Evolutionary conservation across 1,139 yeast genomes (phyloP), one percentile per base, ranked within the genome.

Genomic region (Yamadazyma sp.): DNA sequence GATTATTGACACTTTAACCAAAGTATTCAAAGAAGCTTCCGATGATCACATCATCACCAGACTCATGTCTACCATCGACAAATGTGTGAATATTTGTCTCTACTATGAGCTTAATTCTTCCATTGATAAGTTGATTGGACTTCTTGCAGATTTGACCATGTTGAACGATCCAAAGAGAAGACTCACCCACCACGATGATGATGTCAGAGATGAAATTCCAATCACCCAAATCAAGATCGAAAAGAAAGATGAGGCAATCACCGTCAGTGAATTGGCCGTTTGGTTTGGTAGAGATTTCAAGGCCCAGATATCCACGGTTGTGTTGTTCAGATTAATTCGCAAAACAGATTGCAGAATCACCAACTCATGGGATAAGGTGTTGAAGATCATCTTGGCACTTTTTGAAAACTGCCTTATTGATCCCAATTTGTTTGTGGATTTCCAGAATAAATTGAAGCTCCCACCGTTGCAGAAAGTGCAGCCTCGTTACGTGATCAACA

Each of bases 21-120:
- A 74, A 37, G 88, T 92, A 18, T 92, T 88, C 61, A 81, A 83
- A 23, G 87, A 87, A 37, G 96, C 98, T 1, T 71, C 86, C 1
- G 97, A 92, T 57, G 97, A 92, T 59, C 87, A 88, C 38, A 80
- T 94, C 9, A 83, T 89, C 38, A 83, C 95, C 0, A 76, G 94
- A 40, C 85, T 94, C 61, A 82, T 94, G 71, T 78, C 95, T 0
- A 86, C 90, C 1, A 75, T 92, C 47, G 97, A 90, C 53, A 89
- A 87, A 55, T 76, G 94, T 47, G 85, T 95, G 1, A 77, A 72
- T 35, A 77, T 92, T 40, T 88, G 97, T 12, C 67, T 81, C 3
- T 77, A 71, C 44, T 88, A 82, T 60, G 71, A 74, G 9, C 59
- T 84, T 40, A 60, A 67, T 13, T 72, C 73, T 1, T 70, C 82